phyloP scores from a whole-genome alignment of 345 rosid genomes.

The Salix koriyanagi region DNA sequence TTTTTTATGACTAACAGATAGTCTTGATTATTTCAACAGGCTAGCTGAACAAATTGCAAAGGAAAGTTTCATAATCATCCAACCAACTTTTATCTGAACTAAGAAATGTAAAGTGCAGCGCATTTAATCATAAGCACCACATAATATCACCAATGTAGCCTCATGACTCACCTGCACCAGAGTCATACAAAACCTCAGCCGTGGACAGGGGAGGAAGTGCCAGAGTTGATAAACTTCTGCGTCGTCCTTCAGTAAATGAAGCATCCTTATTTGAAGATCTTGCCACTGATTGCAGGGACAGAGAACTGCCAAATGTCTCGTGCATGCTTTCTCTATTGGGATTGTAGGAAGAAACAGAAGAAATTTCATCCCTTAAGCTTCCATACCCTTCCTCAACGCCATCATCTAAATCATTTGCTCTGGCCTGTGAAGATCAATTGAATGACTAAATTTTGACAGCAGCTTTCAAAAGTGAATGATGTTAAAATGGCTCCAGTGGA shows the following conservation, averaged over 20 bases:
- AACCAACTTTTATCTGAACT: not conserved
- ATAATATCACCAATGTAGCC: not conserved
- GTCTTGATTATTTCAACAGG: not conserved
- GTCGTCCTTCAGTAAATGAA: constrained; percentile 45
- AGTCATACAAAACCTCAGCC: constrained; percentile 63
- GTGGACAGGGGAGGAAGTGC: constrained; percentile 57
- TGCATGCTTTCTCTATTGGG: constrained; percentile 53
- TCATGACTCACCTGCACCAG: constrained; percentile 43
- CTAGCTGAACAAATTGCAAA: constrained; percentile 1
- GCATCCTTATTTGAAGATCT: constrained; percentile 63
- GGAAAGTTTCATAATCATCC: not conserved
- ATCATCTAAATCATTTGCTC: constrained; percentile 66
- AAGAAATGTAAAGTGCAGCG: too few species aligned
- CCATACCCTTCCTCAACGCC: constrained; percentile 80
- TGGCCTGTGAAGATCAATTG: constrained; percentile 40
- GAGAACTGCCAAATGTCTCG: constrained; percentile 68
- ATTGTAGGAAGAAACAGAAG: constrained; percentile 82
- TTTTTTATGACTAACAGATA: not conserved
- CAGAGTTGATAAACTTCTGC: constrained; percentile 50
- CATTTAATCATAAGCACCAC: not conserved
- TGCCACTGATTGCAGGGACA: constrained; percentile 64
- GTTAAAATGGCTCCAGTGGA: not conserved
- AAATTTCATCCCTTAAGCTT: constrained; percentile 87
- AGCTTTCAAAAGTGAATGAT: not conserved
- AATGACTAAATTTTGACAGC: not conserved